Evolutionary conservation across 805 yeast species (phyloP).

Genomic region (Huiozyma sinensis): DNA sequence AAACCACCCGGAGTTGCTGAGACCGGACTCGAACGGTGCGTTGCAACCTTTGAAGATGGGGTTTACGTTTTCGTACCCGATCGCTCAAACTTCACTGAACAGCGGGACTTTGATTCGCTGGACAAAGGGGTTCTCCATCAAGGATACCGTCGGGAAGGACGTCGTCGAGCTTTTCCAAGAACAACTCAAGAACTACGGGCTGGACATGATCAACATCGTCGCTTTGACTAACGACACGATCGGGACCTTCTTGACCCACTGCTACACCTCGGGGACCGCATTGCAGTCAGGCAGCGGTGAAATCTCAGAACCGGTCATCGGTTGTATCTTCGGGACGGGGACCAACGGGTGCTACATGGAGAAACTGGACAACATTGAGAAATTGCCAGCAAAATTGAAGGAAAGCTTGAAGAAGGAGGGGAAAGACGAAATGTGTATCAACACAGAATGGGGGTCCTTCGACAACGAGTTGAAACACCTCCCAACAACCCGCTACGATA

Average conservation of each 20-base stretch:
- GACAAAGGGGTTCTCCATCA: conserved; percentile 91
- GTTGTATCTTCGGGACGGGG: conserved; percentile 94
- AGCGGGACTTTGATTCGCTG: conserved; percentile 81
- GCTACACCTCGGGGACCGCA: conserved; percentile 52
- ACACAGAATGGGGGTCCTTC: conserved; percentile 98
- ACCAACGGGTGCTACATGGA: conserved; percentile 94
- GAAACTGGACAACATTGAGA: conserved; percentile 58
- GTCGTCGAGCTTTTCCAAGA: conserved; percentile 64
- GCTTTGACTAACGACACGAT: conserved; percentile 95
- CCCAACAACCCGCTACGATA: conserved; percentile 74
- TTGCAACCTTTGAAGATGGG: conserved; percentile 53
- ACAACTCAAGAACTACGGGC: conserved; percentile 47
- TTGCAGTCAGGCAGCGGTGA: conserved; percentile 39
- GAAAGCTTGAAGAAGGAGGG: conserved; percentile 33
- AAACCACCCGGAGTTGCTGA: conserved; percentile 44
- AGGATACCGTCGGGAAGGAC: conserved; percentile 77
- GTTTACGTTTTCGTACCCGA: conserved; percentile 91
- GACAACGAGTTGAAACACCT: conserved; percentile 69
- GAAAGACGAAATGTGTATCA: conserved; percentile 68
- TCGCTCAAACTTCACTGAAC: conserved; percentile 69
- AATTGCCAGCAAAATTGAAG: conserved; percentile 44
- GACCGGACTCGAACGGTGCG: conserved; percentile 16
- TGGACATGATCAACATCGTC: conserved; percentile 56
- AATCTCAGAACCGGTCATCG: conserved; percentile 68
- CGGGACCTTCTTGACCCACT: conserved; percentile 82